Evolutionary conservation across 2,329 filamentous ascomycete genomes (phyloP).

Genomic region (Diaporthe aspalathi): DNA sequence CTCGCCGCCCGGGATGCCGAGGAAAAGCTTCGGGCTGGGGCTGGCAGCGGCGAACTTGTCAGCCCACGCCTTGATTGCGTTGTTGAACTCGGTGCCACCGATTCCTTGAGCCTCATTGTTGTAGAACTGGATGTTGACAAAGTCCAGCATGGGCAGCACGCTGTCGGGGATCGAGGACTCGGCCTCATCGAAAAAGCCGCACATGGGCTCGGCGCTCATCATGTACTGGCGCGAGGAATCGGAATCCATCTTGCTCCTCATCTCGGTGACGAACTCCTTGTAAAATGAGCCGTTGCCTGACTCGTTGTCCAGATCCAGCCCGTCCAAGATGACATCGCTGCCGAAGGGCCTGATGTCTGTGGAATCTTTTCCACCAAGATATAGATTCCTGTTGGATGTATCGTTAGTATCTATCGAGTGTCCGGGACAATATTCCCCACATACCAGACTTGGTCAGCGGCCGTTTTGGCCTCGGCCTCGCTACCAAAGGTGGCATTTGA

Average conservation of each 20-base stretch:
- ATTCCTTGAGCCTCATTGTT: conserved; percentile 30
- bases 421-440: neutral
- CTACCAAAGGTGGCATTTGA: conserved; percentile 20
- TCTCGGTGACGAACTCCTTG: conserved; percentile 25
- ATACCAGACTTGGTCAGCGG: conserved; percentile 34
- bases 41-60: conserved; percentile 13
- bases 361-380: conserved; percentile 30
- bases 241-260: conserved; percentile 21
- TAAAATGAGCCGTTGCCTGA: conserved; percentile 16
- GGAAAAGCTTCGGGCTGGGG: conserved; percentile 35
- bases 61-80: conserved; percentile 27
- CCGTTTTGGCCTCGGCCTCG: conserved; percentile 21
- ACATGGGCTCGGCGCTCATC: conserved; percentile 32
- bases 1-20: conserved; percentile 28
- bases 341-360: conserved; percentile 32
- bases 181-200: neutral
- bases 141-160: conserved; percentile 28
- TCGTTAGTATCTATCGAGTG: neutral
- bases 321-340: conserved; percentile 26
- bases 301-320: conserved; percentile 35
- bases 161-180: conserved; percentile 28
- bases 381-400: conserved; percentile 14
- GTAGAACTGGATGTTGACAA: conserved; percentile 36
- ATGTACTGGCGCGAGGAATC: conserved; percentile 21
- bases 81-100: conserved; percentile 24